phyloP scores from a whole-genome alignment of 2,329 filamentous ascomycete species.

The Arthrocladium fulminans region DNA sequence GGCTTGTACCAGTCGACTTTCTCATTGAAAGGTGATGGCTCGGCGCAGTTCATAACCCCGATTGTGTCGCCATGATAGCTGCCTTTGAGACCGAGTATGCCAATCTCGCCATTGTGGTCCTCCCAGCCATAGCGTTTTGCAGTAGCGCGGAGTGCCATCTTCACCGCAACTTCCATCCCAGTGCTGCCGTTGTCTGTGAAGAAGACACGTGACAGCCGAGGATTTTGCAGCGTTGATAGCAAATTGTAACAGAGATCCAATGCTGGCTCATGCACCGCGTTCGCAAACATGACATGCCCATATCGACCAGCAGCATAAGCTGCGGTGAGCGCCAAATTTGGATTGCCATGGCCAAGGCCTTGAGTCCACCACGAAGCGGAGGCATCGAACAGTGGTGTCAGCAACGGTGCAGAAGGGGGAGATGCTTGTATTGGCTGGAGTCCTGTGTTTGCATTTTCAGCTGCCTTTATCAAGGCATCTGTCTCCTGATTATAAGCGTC shows the following conservation, averaged over 20 bases:
- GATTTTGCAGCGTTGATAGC: conserved; percentile 51
- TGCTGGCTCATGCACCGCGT: conserved; percentile 69
- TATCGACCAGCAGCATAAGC: conserved; percentile 76
- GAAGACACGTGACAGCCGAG: conserved; percentile 62
- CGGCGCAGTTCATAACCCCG: conserved; percentile 76
- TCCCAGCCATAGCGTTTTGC: conserved; percentile 57
- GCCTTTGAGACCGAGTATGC: conserved; percentile 65
- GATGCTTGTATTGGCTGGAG: conserved; percentile 16
- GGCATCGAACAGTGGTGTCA: conserved; percentile 66
- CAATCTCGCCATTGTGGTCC: conserved; percentile 44
- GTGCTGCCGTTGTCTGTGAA: conserved; percentile 81
- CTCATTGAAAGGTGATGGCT: conserved; percentile 68
- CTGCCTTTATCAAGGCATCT: conserved; percentile 15
- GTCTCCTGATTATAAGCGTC: conserved; percentile 45
- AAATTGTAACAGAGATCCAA: conserved; percentile 59
- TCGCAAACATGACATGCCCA: conserved; percentile 82
- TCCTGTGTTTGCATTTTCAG: conserved; percentile 5
- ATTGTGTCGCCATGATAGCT: conserved; percentile 85
- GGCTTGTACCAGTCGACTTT: conserved; percentile 81
- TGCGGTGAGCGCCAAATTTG: conserved; percentile 61
- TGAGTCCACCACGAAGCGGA: conserved; percentile 92
- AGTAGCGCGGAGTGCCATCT: conserved; percentile 70
- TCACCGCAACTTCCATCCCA: conserved; percentile 72
- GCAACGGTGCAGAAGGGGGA: conserved; percentile 27
- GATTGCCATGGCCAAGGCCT: conserved; percentile 71